Percentiles rank a stretch among this genome's conserved stretches.
These are phyloP conservation scores for Aspergillus sclerotioniger DNA, from an alignment of 495 filamentous ascomycete species.

Conservation along the genomic window DNA sequence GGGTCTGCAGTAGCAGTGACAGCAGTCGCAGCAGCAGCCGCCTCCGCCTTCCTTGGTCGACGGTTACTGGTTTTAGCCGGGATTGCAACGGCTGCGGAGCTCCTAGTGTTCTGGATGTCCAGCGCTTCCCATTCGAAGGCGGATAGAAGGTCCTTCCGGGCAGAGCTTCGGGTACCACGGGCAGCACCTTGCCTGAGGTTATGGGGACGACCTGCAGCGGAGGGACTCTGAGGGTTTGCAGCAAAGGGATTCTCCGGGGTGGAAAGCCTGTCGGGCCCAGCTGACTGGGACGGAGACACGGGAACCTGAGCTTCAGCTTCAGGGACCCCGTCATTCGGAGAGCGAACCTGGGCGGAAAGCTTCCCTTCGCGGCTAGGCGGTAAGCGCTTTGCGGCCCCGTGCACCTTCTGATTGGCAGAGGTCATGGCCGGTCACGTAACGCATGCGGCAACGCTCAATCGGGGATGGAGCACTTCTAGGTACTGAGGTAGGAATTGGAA, in stretches of 20 bases:
- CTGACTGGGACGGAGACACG: slow-evolving; percentile 2
- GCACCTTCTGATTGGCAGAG: slow-evolving; percentile 17
- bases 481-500: neutral
- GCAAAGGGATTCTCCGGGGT: slow-evolving; percentile 1
- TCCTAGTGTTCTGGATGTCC: slow-evolving; percentile 15
- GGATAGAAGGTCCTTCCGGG: slow-evolving; percentile 16
- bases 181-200: slow-evolving; percentile 21
- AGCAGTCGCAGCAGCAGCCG: neutral
- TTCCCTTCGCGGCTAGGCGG: slow-evolving; percentile 9
- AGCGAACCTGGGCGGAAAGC: slow-evolving; percentile 9
- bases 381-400: slow-evolving; percentile 19
- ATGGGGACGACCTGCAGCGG: slow-evolving; percentile 15
- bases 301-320: neutral
- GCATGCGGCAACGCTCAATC: neutral
- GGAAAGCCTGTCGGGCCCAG: neutral
- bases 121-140: slow-evolving; percentile 27
- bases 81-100: slow-evolving; percentile 2
- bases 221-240: slow-evolving; percentile 3
- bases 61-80: neutral
- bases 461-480: slow-evolving; percentile 5
- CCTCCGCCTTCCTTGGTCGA: neutral
- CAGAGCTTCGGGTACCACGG: slow-evolving; percentile 26
- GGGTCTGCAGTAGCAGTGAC: slow-evolving; percentile 4
- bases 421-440: slow-evolving; percentile 16
- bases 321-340: slow-evolving; percentile 3